A percentile compares a stretch with the other conserved stretches of the same genome.
Evolutionary conservation across 306 rosid species (phyloP).

Genomic region (Carpinus viminea): DNA sequence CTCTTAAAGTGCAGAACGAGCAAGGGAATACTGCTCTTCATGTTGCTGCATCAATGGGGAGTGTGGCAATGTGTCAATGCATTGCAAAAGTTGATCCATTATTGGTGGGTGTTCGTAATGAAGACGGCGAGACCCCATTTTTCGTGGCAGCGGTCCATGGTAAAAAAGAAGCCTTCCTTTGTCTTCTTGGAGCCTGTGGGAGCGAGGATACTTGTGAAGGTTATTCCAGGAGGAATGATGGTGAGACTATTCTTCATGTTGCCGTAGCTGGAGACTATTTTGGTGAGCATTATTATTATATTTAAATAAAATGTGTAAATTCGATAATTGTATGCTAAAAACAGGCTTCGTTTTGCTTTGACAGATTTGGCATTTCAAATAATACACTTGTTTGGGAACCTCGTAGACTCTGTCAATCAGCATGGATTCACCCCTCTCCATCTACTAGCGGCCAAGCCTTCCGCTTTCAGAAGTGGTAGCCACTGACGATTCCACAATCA

Average conservation of each 20-base stretch:
- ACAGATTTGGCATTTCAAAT: slow-evolving; percentile 67
- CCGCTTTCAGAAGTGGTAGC: slow-evolving; percentile 55
- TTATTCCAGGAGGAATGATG: slow-evolving; percentile 36
- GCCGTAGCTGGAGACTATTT: slow-evolving; percentile 41
- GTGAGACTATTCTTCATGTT: slow-evolving; percentile 55
- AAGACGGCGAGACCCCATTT: slow-evolving; percentile 52
- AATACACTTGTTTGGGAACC: slow-evolving; percentile 31
- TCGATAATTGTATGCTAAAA: neutral
- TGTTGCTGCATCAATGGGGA: slow-evolving; percentile 41
- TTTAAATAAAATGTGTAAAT: too few relatives aligned
- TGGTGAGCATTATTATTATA: slow-evolving; percentile 15
- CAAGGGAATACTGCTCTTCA: slow-evolving; percentile 45
- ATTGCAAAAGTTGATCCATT: accelerated
- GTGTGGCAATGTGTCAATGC: slow-evolving; percentile 24
- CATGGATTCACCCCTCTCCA: slow-evolving; percentile 57
- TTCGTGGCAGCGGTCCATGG: slow-evolving; percentile 52
- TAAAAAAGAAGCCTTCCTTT: slow-evolving; percentile 39
- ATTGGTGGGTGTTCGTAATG: slow-evolving; percentile 27
- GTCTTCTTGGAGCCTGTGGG: slow-evolving; percentile 25
- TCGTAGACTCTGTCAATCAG: slow-evolving; percentile 26
- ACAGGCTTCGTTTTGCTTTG: neutral
- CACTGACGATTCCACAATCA: slow-evolving; percentile 23
- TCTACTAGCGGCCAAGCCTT: slow-evolving; percentile 51
- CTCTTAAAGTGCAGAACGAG: slow-evolving; percentile 12
- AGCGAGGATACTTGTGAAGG: neutral